These are phyloP conservation scores for Hymenoscyphus scutula DNA, from an alignment of 2,329 filamentous ascomycete genomes.

Conservation along the genomic window DNA sequence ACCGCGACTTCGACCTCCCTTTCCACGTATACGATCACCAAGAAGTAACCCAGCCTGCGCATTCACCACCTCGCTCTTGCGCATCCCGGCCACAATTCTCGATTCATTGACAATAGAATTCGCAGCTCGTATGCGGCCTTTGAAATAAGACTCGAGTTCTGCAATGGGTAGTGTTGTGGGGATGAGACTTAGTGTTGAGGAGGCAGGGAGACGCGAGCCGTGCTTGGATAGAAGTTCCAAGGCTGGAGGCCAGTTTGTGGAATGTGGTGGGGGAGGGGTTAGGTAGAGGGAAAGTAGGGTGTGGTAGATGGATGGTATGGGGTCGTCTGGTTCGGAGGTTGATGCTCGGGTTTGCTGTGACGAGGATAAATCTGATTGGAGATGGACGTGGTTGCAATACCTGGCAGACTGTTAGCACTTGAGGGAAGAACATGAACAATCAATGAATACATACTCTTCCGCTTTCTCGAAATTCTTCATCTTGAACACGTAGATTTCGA, in stretches of 20 bases:
- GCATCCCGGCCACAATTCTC: conserved; percentile 71
- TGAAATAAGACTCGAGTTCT: conserved; percentile 86
- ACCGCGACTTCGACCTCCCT: conserved; percentile 58
- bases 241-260: conserved; percentile 73
- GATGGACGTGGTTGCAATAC: conserved; percentile 86
- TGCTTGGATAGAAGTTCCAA: conserved; percentile 87
- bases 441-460: conserved; percentile 67
- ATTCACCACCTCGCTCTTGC: conserved; percentile 75
- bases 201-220: conserved; percentile 84
- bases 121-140: conserved; percentile 81
- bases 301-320: conserved; percentile 80
- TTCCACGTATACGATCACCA: conserved; percentile 60
- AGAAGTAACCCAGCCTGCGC: conserved; percentile 72
- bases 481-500: conserved; percentile 98
- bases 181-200: conserved; percentile 81
- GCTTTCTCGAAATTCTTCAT: conserved; percentile 83
- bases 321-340: conserved; percentile 48
- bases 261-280: conserved; percentile 70
- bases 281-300: conserved; percentile 88
- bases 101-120: conserved; percentile 80
- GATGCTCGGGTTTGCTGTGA: conserved; percentile 39
- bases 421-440: not conserved
- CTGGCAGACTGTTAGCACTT: conserved; percentile 40
- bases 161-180: conserved; percentile 75
- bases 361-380: conserved; percentile 47